Percentiles rank a stretch among this genome's conserved stretches.
phyloP scores from a whole-genome alignment of 2,329 filamentous ascomycete species.

The Phaeosphaeria sp. region DNA sequence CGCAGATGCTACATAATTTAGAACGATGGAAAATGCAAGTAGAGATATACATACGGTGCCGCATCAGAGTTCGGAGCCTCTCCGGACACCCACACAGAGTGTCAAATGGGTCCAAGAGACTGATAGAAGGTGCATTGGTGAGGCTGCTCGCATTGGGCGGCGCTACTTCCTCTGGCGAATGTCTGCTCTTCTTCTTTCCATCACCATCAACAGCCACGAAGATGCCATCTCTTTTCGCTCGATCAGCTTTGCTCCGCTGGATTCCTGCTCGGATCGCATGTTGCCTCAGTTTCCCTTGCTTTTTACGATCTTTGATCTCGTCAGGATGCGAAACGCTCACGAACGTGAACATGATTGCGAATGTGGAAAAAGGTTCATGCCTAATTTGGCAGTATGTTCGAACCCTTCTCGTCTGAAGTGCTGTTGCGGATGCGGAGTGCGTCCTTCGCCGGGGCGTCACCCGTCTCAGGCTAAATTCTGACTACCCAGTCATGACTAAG shows the following conservation, averaged over 20 bases:
- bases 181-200: slow-evolving; percentile 2
- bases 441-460: background rate
- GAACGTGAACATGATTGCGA: slow-evolving; percentile 23
- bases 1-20: slow-evolving; percentile 2
- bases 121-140: slow-evolving; percentile 7
- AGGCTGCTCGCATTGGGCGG: background rate
- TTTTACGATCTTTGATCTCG: slow-evolving; percentile 12
- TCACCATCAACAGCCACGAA: slow-evolving; percentile 11
- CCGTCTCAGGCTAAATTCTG: background rate
- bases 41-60: slow-evolving; percentile 4
- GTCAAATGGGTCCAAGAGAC: slow-evolving; percentile 21
- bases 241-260: slow-evolving; percentile 10
- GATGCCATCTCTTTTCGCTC: slow-evolving; percentile 10
- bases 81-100: slow-evolving; percentile 17
- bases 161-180: background rate
- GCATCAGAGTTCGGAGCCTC: slow-evolving; percentile 15
- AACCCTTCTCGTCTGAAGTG: background rate
- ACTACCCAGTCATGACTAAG: background rate
- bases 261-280: slow-evolving; percentile 22
- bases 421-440: background rate
- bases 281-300: slow-evolving; percentile 10
- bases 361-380: background rate
- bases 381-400: background rate
- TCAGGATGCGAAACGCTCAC: slow-evolving; percentile 17
- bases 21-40: background rate